These are phyloP conservation scores for Diaporthe longicolla DNA, from an alignment of 2,329 filamentous ascomycete genomes.

Conservation along the genomic window DNA sequence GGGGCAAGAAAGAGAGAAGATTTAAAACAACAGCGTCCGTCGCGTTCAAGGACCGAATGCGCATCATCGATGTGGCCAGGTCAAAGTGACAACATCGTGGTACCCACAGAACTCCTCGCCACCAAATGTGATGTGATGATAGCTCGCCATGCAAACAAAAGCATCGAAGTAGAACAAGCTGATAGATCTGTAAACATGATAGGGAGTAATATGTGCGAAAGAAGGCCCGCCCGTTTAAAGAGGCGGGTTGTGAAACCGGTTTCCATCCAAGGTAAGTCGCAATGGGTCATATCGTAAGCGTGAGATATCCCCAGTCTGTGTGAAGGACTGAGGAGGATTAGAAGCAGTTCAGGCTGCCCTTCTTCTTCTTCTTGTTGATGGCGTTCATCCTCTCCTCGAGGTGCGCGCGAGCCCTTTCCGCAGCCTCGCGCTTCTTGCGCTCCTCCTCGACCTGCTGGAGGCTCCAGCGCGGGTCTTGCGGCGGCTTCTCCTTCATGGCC, in stretches of 20 bases:
- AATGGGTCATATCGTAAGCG: constrained; percentile 34
- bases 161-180: constrained; percentile 6
- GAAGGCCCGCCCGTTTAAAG: constrained; percentile 5
- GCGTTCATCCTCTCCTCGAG: constrained; percentile 96
- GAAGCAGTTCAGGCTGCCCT: constrained; percentile 97
- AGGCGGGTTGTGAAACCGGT: constrained; percentile 3
- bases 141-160: constrained; percentile 31
- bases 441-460: constrained; percentile 97
- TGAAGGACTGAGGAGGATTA: constrained; percentile 60
- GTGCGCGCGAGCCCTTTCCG: constrained; percentile 89
- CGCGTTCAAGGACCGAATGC: constrained; percentile 27
- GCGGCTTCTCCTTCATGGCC: constrained; percentile 71
- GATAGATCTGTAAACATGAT: constrained; percentile 31
- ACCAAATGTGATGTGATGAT: constrained; percentile 34
- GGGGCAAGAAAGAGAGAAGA: not conserved
- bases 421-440: constrained; percentile 89
- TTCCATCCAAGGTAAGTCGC: constrained; percentile 30
- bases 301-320: not conserved
- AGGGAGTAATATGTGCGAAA: constrained; percentile 39
- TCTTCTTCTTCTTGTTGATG: constrained; percentile 91
- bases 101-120: constrained; percentile 41
- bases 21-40: constrained; percentile 3
- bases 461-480: constrained; percentile 73
- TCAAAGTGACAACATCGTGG: constrained; percentile 25
- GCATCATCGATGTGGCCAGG: constrained; percentile 30